phyloP scores from a whole-genome alignment of 2,329 filamentous ascomycete genomes.

The Diaporthe velutina region DNA sequence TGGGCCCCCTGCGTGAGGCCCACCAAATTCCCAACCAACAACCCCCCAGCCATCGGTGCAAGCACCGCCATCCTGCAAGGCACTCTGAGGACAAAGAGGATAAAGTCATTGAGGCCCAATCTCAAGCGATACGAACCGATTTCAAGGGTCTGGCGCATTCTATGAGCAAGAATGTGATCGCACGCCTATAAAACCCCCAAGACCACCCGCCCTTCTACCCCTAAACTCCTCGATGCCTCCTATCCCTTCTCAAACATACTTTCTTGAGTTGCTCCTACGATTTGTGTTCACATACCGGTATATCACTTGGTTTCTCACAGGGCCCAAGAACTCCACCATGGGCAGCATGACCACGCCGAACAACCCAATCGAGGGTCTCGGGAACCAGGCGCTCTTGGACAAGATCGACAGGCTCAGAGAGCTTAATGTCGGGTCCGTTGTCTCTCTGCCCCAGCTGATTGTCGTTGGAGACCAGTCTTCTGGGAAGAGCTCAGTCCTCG shows the following conservation, averaged over 20 bases:
- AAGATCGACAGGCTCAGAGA: constrained; percentile 47
- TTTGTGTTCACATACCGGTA: neutral
- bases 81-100: neutral
- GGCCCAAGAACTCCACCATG: neutral
- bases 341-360: neutral
- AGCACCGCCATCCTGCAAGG: neutral
- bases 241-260: neutral
- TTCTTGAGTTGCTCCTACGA: neutral
- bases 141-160: neutral
- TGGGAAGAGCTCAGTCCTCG: constrained; percentile 87
- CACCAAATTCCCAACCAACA: neutral
- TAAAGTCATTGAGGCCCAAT: neutral
- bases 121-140: neutral
- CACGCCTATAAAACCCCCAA: neutral
- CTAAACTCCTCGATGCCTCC: neutral
- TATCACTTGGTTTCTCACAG: neutral
- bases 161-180: neutral
- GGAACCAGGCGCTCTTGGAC: constrained; percentile 42
- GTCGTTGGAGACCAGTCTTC: constrained; percentile 89
- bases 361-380: constrained; percentile 33
- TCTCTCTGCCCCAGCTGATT: constrained; percentile 71
- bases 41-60: neutral
- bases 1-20: constrained; percentile 1
- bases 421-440: constrained; percentile 43
- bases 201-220: neutral